These are phyloP conservation scores for Neurospora sp. DNA, from an alignment of 495 filamentous ascomycete species.

Conservation along the genomic window DNA sequence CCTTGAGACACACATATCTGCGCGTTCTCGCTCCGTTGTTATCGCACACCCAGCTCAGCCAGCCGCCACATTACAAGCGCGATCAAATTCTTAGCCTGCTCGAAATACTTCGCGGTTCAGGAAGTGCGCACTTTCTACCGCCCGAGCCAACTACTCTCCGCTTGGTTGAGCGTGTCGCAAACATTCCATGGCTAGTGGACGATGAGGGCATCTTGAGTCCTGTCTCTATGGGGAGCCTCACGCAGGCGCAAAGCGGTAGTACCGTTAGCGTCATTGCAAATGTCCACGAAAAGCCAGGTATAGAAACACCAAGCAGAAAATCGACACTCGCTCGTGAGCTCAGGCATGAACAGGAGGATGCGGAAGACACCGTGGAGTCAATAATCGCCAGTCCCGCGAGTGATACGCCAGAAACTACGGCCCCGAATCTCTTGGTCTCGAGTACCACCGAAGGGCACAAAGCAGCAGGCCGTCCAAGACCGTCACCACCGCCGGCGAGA, in stretches of 20 bases:
- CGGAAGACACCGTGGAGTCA: background rate
- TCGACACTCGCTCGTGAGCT: slow-evolving; percentile 17
- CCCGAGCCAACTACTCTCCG: slow-evolving; percentile 83
- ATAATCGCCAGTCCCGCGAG: background rate
- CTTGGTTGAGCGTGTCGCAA: slow-evolving; percentile 69
- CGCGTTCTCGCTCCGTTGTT: slow-evolving; percentile 86
- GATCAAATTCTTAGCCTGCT: slow-evolving; percentile 74
- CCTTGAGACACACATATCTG: slow-evolving; percentile 93
- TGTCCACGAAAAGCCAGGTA: slow-evolving; percentile 74
- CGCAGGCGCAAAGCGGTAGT: slow-evolving; percentile 36
- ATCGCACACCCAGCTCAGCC: slow-evolving; percentile 77
- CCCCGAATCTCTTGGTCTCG: background rate
- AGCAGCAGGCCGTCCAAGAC: slow-evolving; percentile 2
- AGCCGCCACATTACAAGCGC: slow-evolving; percentile 82
- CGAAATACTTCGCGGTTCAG: slow-evolving; percentile 48
- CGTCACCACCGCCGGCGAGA: slow-evolving; percentile 12
- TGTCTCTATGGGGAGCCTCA: slow-evolving; percentile 41
- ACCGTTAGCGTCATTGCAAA: slow-evolving; percentile 63
- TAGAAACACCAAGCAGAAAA: slow-evolving; percentile 69
- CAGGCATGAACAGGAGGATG: slow-evolving; percentile 4
- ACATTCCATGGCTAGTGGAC: slow-evolving; percentile 70
- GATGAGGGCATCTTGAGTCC: slow-evolving; percentile 23
- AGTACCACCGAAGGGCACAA: background rate
- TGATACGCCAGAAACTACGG: background rate
- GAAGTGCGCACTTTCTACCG: slow-evolving; percentile 76